These are phyloP conservation scores for Colletotrichum camelliae DNA, from an alignment of 2,329 filamentous ascomycete genomes.

Conservation along the genomic window DNA sequence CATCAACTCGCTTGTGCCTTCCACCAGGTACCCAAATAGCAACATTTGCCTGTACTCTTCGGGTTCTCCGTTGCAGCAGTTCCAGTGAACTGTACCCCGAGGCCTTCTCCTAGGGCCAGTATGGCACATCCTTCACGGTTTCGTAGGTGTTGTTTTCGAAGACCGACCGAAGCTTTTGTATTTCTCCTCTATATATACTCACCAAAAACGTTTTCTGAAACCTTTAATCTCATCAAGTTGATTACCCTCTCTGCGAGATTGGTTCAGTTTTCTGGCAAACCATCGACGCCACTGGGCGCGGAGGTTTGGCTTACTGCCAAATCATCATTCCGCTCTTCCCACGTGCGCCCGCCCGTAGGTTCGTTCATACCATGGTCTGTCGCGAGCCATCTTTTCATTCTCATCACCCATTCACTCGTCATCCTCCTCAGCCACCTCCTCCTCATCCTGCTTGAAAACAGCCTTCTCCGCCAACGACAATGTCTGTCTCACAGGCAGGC, in stretches of 20 bases:
- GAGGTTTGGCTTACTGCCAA: background rate
- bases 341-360: background rate
- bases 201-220: background rate
- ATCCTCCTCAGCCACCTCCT: slow-evolving; percentile 57
- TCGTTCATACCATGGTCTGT: background rate
- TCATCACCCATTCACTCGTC: slow-evolving; percentile 39
- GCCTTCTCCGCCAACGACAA: slow-evolving; percentile 87
- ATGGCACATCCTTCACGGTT: background rate
- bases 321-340: background rate
- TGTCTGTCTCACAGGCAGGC: slow-evolving; percentile 80
- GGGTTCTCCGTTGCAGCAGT: no score
- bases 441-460: slow-evolving; percentile 75
- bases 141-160: background rate
- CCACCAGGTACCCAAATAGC: no score
- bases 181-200: background rate
- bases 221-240: background rate
- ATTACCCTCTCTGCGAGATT: background rate
- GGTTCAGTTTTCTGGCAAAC: background rate
- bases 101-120: background rate
- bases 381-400: background rate
- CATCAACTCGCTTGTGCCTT: no score
- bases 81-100: background rate
- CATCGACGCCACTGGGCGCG: background rate
- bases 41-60: no score
- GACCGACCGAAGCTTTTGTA: background rate